Evolutionary conservation across 139 green algal genomes (phyloP), one percentile per base, ranked within the genome.

Genomic region (Picocystis salinarum): DNA sequence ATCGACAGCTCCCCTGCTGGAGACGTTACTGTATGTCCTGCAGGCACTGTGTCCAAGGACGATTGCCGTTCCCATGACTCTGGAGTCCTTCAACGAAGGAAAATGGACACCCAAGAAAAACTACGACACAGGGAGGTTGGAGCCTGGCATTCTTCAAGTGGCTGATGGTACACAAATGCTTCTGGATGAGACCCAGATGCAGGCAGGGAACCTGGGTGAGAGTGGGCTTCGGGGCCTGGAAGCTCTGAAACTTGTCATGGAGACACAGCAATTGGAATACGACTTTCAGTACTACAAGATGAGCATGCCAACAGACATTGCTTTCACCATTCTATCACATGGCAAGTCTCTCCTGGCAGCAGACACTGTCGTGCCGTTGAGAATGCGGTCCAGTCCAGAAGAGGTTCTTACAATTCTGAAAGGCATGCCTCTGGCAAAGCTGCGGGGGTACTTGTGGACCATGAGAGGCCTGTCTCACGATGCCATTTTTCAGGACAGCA

Each of bases 111-210:
- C 66, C 1, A 29, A 47, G 19, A 61, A 52, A 2, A 40, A 56
- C 37, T 54, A 45, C 36, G 37, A 23, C 37, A 37, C 31, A 12
- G 40, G 50, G 20, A 30, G 46, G 4, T 27, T 75, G 29, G 13
- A 48, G 10, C 7, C 18, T 19, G 55, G 41, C 7, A 13, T 36
- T n/a, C 56, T 85, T 49, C 74, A 80, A 56, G 33, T 85, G 53
- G 41, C 71, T 1, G 41, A 42, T 13, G 64, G 63, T 28, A 74
- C 64, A 2, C 29, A 69, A 50, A 31, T 78, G 44, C 20, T 86
- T 46, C 51, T 86, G 44, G 76, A 86, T 37, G 76, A 82, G 64
- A 79, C 66, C 1, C 37, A 45, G 1, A 50, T 86, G 64, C 23
- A 26, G 17, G 27, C 59, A 4, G 76, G 71, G 5, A 56, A 64